Evolutionary conservation across 352 stramenopile genomes (phyloP), one percentile per base, ranked within the genome.

Genomic region (Lagenidium giganteum): DNA sequence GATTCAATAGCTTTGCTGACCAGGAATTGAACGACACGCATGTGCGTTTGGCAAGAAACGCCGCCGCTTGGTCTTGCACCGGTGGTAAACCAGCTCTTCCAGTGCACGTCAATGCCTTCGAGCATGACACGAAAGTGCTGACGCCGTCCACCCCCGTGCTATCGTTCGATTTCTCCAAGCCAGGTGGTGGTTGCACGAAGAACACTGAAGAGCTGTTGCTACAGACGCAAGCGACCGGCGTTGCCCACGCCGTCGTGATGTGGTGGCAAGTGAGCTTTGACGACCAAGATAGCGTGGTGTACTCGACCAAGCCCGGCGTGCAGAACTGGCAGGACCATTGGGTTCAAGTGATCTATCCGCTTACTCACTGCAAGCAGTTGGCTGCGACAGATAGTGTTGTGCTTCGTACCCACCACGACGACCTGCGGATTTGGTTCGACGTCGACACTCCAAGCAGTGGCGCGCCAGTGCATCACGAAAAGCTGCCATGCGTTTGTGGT

Each of bases 281-380:
- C 39, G 48, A 42, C 0, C 58, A 70, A 2, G 40, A 85, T 38
- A 51, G 21, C 8, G 43, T 85, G 32, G 52, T 81, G 22, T 92
- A 92, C 55, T 89, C 71, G 12, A 89, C 79, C 13, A 51, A 68
- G 47, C 69, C 71, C 4, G 67, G 49, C 4, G 70, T 44, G 37
- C 74, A 89, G 48, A 87, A 86, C 43, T 92, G 79, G 79, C 79
- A 92, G 30, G 79, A 92, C 38, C 76, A 92, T 55, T 92, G 76
- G 79, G 76, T 89, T 8, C 73, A 84, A 30, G 79, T 92, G 16
- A 73, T 88, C 0, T 89, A 75, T 44, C 79, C 79, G 3, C 59
- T 89, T 1, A 46, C 75, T 1, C 51, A 62, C 3, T 43, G 63
- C 3, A 51, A 66, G 7, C 34, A 52, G 0, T 57, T 74, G 12